Evolutionary conservation across 2,329 filamentous ascomycete species (phyloP).

Genomic region (Dothideomycetes sp.): DNA sequence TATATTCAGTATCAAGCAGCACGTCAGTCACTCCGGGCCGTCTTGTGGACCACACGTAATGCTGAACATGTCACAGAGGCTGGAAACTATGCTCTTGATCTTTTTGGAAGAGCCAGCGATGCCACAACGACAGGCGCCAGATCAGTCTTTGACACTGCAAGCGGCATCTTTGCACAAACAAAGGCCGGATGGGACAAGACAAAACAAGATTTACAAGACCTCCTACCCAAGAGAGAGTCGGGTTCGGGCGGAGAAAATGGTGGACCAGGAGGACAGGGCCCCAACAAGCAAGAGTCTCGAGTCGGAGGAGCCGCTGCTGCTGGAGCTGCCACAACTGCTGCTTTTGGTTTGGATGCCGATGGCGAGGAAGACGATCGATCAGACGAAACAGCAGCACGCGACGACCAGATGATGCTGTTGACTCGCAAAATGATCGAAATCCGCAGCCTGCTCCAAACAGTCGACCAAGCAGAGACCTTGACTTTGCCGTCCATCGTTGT

Average conservation of each 20-base stretch:
- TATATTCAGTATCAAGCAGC: slow-evolving; percentile 94
- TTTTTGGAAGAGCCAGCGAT: slow-evolving; percentile 65
- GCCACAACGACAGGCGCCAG: slow-evolving; percentile 60
- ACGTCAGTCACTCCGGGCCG: slow-evolving; percentile 20
- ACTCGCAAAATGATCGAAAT: slow-evolving; percentile 99
- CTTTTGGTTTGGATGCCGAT: slow-evolving; percentile 70
- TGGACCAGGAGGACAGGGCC: slow-evolving; percentile 28
- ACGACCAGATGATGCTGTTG: slow-evolving; percentile 99
- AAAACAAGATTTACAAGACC: slow-evolving; percentile 71
- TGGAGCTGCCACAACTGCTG: slow-evolving; percentile 60
- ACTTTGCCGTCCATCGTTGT: slow-evolving; percentile 97
- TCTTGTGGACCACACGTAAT: neutral
- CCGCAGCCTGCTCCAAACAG: slow-evolving; percentile 76
- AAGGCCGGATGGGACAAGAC: slow-evolving; percentile 73
- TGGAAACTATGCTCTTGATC: slow-evolving; percentile 65
- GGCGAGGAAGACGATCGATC: slow-evolving; percentile 53
- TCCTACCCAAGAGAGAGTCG: slow-evolving; percentile 41
- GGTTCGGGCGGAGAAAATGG: slow-evolving; percentile 25
- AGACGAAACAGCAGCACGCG: slow-evolving; percentile 60
- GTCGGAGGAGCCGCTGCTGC: slow-evolving; percentile 52
- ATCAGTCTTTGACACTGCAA: slow-evolving; percentile 60
- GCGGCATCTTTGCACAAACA: slow-evolving; percentile 69
- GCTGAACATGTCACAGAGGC: slow-evolving; percentile 42
- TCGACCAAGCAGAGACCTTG: slow-evolving; percentile 82
- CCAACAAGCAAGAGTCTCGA: slow-evolving; percentile 30